Evolutionary conservation across 805 yeast genomes (phyloP).

Genomic region (Starmerella floris): DNA sequence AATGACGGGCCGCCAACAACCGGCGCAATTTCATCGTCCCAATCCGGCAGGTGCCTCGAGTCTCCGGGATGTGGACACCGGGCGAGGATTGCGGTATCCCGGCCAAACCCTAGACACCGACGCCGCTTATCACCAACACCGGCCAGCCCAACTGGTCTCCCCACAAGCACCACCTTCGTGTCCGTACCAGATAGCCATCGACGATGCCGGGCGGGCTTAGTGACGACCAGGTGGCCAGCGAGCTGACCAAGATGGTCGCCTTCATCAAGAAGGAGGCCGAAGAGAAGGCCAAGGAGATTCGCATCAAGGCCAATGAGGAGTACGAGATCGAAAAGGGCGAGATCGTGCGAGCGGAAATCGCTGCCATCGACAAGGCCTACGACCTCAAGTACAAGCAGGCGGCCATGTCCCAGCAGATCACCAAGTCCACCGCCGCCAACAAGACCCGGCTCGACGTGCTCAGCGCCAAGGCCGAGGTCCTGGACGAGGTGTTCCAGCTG

Average conservation of each 20-base stretch:
- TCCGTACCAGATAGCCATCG: not conserved
- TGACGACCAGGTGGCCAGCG: conserved; percentile 70
- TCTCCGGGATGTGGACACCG: too few relatives aligned
- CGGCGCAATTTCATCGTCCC: too few relatives aligned
- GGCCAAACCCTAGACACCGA: too few relatives aligned
- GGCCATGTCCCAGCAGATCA: conserved; percentile 82
- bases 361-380: conserved; percentile 69
- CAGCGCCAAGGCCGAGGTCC: conserved; percentile 68
- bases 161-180: not conserved
- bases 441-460: conserved; percentile 86
- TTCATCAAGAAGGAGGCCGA: conserved; percentile 98
- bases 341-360: conserved; percentile 82
- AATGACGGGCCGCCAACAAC: too few relatives aligned
- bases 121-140: not conserved
- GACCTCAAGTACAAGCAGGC: conserved; percentile 83
- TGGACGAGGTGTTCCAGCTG: conserved; percentile 57
- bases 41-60: too few relatives aligned
- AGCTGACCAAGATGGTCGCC: conserved; percentile 94
- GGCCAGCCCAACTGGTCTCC: too few relatives aligned
- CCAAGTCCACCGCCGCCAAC: conserved; percentile 89
- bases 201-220: conserved; percentile 20
- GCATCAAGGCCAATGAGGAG: conserved; percentile 93
- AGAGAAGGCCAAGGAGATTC: conserved; percentile 94
- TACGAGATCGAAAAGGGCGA: conserved; percentile 95
- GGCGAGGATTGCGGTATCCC: not conserved